Evolutionary conservation across 2,329 filamentous ascomycete species (phyloP).

Genomic region (Pseudohalonectria lignicola): DNA sequence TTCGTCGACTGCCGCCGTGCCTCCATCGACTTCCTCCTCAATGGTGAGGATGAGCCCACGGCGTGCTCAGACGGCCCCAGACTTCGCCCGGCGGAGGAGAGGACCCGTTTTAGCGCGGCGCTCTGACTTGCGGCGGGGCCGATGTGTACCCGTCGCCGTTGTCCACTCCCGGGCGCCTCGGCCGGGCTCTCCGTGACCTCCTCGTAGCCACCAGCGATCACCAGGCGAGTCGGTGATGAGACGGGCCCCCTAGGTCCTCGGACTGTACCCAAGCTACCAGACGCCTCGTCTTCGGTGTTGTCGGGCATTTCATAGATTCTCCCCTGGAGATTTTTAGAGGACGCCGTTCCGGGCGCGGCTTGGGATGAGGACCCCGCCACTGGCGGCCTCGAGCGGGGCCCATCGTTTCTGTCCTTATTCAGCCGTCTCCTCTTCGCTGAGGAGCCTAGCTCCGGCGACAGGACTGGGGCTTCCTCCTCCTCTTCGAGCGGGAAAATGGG

Average conservation of each 20-base stretch:
- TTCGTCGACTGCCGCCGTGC: background rate
- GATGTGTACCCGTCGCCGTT: constrained; percentile 26
- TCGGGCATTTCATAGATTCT: constrained; percentile 6
- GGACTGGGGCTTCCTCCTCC: constrained; percentile 6
- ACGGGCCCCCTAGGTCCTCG: background rate
- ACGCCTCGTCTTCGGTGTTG: constrained; percentile 8
- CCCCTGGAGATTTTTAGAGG: background rate
- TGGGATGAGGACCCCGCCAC: no score
- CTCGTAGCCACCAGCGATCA: constrained; percentile 18
- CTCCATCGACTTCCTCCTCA: constrained; percentile 29
- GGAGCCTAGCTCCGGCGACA: constrained; percentile 7
- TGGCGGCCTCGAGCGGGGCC: no score
- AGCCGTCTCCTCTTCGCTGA: constrained; percentile 30
- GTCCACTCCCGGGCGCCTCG: constrained; percentile 44
- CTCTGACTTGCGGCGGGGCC: constrained; percentile 20
- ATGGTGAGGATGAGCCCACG: constrained; percentile 28
- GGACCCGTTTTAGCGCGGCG: constrained; percentile 23
- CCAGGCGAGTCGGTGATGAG: background rate
- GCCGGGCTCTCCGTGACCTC: constrained; percentile 42
- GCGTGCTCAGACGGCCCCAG: constrained; percentile 12
- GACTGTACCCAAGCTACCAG: no score
- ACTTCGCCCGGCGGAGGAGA: no score
- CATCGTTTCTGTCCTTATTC: no score
- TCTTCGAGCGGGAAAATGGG: constrained; percentile 27
- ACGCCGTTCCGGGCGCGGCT: constrained; percentile 3